These are phyloP conservation scores for Lipomyces orientalis DNA, from an alignment of 805 yeast species.

Conservation along the genomic window DNA sequence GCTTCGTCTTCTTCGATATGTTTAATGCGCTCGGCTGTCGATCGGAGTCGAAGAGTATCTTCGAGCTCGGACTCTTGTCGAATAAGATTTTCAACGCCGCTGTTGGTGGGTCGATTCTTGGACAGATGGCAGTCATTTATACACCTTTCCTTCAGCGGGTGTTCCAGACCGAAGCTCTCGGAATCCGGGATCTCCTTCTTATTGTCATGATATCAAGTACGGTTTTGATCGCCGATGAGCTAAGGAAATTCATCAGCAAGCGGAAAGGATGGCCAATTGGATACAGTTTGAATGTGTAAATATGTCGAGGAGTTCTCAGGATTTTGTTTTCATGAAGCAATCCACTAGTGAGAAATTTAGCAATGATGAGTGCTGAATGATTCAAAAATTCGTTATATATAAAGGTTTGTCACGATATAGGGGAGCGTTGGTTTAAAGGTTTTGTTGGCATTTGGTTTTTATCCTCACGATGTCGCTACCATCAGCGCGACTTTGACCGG, in stretches of 20 bases:
- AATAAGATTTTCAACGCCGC: slow-evolving; percentile 94
- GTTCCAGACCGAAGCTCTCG: slow-evolving; percentile 92
- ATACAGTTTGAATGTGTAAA: slow-evolving; percentile 33
- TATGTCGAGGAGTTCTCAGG: not conserved
- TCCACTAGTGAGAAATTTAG: not conserved
- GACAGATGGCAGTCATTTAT: slow-evolving; percentile 92
- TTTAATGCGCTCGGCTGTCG: slow-evolving; percentile 95
- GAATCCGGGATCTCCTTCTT: slow-evolving; percentile 69
- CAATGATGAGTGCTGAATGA: not conserved
- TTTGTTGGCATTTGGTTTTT: not conserved
- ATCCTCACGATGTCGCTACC: not conserved
- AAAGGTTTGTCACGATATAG: not conserved
- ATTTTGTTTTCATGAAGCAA: not conserved
- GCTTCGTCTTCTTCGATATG: slow-evolving; percentile 95
- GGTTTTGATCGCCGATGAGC: slow-evolving; percentile 86
- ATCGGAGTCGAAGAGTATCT: slow-evolving; percentile 80
- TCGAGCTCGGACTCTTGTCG: slow-evolving; percentile 74
- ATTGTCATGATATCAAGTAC: slow-evolving; percentile 71
- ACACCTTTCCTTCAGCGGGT: slow-evolving; percentile 89
- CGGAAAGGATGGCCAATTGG: slow-evolving; percentile 22
- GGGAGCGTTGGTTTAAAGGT: not conserved
- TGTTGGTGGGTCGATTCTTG: slow-evolving; percentile 82
- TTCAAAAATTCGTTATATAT: not conserved
- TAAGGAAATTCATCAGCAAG: slow-evolving; percentile 58
- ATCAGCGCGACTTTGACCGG: not conserved